phyloP scores from a whole-genome alignment of 305 asterid species.

The Solanum hybrid region DNA sequence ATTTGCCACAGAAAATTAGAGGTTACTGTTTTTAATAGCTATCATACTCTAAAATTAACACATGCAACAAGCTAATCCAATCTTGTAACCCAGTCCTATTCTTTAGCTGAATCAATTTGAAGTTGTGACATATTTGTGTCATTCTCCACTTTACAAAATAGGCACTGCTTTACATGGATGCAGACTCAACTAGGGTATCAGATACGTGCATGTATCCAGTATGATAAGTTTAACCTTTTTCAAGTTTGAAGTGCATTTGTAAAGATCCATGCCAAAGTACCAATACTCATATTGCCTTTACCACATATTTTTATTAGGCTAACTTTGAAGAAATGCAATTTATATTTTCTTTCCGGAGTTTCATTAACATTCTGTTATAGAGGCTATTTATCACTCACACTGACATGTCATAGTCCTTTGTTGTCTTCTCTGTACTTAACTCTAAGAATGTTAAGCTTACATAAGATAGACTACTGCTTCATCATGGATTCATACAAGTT shows the following conservation, averaged over 20 bases:
- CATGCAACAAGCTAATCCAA: neutral
- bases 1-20: neutral
- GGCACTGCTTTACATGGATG: neutral
- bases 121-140: neutral
- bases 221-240: neutral
- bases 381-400: neutral
- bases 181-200: neutral
- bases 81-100: neutral
- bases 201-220: neutral
- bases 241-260: neutral
- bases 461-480: neutral
- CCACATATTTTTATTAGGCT: neutral
- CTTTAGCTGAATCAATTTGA: neutral
- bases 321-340: neutral
- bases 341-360: neutral
- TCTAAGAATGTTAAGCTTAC: neutral
- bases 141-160: neutral
- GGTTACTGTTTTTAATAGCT: neutral
- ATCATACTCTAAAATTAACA: neutral
- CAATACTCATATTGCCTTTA: neutral
- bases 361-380: neutral
- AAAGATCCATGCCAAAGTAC: neutral
- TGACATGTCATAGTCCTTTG: slow-evolving; percentile 1
- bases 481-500: neutral
- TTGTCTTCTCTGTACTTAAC: neutral